Evolutionary conservation across 345 rosid genomes (phyloP).

Genomic region (Populus simonii): DNA sequence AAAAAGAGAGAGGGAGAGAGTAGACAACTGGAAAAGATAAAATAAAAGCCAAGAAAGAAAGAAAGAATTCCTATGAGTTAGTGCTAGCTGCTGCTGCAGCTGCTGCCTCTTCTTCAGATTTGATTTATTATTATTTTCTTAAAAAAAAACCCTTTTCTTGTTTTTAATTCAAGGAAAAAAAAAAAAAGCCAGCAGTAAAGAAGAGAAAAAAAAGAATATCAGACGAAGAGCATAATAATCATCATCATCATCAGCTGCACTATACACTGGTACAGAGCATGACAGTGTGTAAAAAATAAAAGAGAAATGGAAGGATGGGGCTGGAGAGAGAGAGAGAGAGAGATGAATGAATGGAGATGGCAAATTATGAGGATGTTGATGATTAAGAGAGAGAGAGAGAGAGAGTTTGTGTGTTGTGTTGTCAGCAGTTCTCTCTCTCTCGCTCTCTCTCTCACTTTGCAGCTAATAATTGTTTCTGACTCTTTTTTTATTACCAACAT

Average conservation of each 20-base stretch:
- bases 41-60: constrained; percentile 26
- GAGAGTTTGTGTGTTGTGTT: constrained; percentile 43
- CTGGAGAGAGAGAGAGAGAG: not conserved
- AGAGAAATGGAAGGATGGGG: constrained; percentile 14
- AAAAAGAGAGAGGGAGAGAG: constrained; percentile 3
- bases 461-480: constrained; percentile 70
- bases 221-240: constrained; percentile 35
- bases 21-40: constrained; percentile 33
- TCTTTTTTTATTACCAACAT: constrained; percentile 32
- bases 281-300: constrained; percentile 24
- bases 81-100: constrained; percentile 24
- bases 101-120: constrained; percentile 17
- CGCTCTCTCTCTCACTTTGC: constrained; percentile 83
- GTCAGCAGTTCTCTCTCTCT: constrained; percentile 50
- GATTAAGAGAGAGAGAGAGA: constrained; percentile 46
- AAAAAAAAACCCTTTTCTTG: not conserved
- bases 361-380: constrained; percentile 70
- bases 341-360: constrained; percentile 39
- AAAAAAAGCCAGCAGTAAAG: constrained; percentile 24
- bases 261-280: constrained; percentile 23
- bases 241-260: constrained; percentile 32
- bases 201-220: constrained; percentile 16
- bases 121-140: not conserved
- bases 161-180: not conserved
- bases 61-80: constrained; percentile 41